Conservation (phyloP, 495 filamentous ascomycete genomes). For the Tuber calosporum region DNA sequence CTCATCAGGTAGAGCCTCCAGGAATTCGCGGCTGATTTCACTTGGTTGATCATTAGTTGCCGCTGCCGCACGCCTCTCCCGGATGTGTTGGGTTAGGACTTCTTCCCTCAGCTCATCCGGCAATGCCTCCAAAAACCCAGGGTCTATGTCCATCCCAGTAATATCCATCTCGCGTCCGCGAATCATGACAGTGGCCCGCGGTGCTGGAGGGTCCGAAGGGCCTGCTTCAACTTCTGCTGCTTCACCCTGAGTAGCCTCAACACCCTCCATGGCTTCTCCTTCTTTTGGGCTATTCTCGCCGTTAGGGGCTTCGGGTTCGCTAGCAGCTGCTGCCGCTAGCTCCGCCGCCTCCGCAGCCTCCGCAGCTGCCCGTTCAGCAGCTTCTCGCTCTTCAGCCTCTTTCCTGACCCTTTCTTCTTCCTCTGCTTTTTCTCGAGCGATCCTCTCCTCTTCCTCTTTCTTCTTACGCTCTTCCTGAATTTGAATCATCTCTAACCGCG, state of each 20-base stretch:
- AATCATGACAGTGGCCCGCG: constrained; percentile 69
- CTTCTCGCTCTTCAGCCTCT: constrained; percentile 54
- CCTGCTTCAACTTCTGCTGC: constrained; percentile 44
- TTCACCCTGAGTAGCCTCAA: constrained; percentile 54
- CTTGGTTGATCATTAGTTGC: constrained; percentile 69
- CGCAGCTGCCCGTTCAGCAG: constrained; percentile 46
- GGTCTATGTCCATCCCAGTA: constrained; percentile 86
- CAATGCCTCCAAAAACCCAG: constrained; percentile 84
- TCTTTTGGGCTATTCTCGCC: constrained; percentile 42
- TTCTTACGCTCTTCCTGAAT: constrained; percentile 54
- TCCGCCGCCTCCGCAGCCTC: constrained; percentile 34
- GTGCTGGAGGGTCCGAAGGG: constrained; percentile 49
- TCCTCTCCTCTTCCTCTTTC: constrained; percentile 57
- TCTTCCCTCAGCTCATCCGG: constrained; percentile 94
- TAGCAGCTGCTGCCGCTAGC: constrained; percentile 44
- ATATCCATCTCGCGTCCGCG: constrained; percentile 82
- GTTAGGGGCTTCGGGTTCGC: constrained; percentile 48
- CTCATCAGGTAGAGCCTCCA: constrained; percentile 83
- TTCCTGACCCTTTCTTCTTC: constrained; percentile 56
- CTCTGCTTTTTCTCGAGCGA: constrained; percentile 53
- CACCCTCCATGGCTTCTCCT: constrained; percentile 74
- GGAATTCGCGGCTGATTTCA: constrained; percentile 87
- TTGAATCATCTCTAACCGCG: constrained; percentile 45
- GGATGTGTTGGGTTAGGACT: constrained; percentile 80
- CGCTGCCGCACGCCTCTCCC: constrained; percentile 67